phyloP scores from a whole-genome alignment of 169 alveolate genomes.

The Cryptosporidium viatorum region DNA sequence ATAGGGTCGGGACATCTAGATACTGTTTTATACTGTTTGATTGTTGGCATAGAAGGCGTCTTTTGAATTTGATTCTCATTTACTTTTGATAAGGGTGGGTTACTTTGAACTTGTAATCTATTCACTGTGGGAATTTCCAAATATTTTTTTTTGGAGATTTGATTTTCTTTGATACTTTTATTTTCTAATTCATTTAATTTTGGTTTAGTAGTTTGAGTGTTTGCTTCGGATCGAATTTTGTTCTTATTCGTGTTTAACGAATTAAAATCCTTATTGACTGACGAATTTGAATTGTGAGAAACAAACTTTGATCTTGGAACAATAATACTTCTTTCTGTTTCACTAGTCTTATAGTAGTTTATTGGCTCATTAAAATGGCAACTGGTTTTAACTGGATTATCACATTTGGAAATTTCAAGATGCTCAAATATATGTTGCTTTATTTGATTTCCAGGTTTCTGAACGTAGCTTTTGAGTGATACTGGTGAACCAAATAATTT shows the following conservation, averaged over 20 bases:
- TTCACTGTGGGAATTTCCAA: background rate
- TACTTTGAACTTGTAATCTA: background rate
- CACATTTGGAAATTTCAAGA: slow-evolving; percentile 10
- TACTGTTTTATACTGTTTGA: background rate
- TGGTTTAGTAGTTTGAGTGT: background rate
- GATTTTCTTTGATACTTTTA: background rate
- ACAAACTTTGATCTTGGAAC: slow-evolving; percentile 4
- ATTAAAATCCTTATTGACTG: background rate
- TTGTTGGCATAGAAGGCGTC: slow-evolving; percentile 9
- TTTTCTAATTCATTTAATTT: background rate
- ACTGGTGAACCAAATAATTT: slow-evolving; percentile 51
- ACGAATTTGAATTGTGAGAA: background rate
- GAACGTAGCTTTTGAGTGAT: slow-evolving; percentile 24
- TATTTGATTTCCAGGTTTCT: background rate
- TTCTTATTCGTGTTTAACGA: background rate
- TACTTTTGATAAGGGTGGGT: background rate
- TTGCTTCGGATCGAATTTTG: background rate
- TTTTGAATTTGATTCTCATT: background rate
- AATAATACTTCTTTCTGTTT: background rate
- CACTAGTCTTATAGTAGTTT: background rate
- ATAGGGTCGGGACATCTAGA: slow-evolving; percentile 1
- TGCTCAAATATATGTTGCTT: slow-evolving; percentile 27
- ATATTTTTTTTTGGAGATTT: background rate
- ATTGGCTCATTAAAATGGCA: background rate
- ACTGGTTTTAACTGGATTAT: background rate